Evolutionary conservation across 1,284 basidiomycete species (phyloP).

Genomic region (Rhodotorula sp.): DNA sequence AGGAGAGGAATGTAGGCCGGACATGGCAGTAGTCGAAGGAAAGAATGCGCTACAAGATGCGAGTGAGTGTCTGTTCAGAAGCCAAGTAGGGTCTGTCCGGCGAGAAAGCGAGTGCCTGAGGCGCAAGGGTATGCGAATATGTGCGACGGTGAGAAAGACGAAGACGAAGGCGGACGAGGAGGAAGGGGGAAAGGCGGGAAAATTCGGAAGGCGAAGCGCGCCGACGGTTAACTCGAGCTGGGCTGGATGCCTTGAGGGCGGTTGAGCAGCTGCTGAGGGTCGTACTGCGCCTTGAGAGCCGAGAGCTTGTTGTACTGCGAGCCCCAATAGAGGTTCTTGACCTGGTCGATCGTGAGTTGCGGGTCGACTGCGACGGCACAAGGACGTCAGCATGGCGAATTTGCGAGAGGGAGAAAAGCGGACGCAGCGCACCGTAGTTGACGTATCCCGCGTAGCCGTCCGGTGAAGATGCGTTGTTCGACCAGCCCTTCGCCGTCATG

Average conservation of each 20-base stretch:
- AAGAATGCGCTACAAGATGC: not conserved
- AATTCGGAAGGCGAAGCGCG: not conserved
- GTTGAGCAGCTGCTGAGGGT: constrained; percentile 24
- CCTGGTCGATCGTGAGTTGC: constrained; percentile 10
- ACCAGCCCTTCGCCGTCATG: constrained; percentile 25
- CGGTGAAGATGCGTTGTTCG: not conserved
- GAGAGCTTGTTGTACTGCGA: constrained; percentile 30
- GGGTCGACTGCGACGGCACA: constrained; percentile 25
- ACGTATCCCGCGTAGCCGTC: constrained; percentile 29
- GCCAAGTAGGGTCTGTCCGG: not conserved
- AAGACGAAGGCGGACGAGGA: not conserved
- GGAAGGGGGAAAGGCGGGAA: not conserved
- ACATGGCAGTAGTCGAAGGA: not conserved
- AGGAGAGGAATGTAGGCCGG: not conserved
- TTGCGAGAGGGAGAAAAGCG: too few relatives aligned
- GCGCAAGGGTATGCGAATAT: not conserved
- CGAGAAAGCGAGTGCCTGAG: not conserved
- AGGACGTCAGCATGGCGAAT: not conserved
- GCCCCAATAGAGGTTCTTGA: constrained; percentile 35
- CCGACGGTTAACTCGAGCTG: not conserved
- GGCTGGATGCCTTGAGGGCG: constrained; percentile 32
- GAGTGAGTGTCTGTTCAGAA: not conserved
- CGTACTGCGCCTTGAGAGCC: constrained; percentile 20
- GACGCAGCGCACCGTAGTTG: constrained; percentile 31
- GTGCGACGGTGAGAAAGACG: not conserved